Evolutionary conservation across 768 basidiomycete species (phyloP), one percentile per base, ranked within the genome.

Genomic region (Tulasnella sp.): DNA sequence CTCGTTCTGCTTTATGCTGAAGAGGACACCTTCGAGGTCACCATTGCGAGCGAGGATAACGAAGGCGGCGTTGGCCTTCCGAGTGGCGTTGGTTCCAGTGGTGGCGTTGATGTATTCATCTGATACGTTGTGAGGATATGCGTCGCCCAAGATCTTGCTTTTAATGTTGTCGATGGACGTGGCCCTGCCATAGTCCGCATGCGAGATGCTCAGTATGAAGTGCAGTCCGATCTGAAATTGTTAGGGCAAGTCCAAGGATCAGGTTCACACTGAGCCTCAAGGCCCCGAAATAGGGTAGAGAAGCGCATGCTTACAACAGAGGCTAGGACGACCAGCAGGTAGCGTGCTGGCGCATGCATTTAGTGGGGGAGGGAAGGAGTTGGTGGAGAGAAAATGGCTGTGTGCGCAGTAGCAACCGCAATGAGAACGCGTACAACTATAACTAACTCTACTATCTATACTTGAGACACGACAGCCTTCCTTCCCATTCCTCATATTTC

Each of bases 61-160:
- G 67, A 92, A 84, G 2, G 80, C 81, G 24, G 90, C 90, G 67
- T 88, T 91, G 2, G 86, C 87, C 67, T 79, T 88, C 41, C 82
- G 75, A n/a, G 71, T 75, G 24, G 12, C 56, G 19, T 70, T 66
- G 1, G 72, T 53, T 11, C 65, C 60, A 59, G 76, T 76, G 17
- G 68, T 60, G 15, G 69, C 69, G 57, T 74, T 62, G 67, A 80
- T 82, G 68, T 83, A 83, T 25, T 79, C 74, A 2, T 80, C 80
- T 27, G 80, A 76, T 2, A 85, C 71, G n/a, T 80, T 76, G 69
- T 84, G 75, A 8, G 80, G 78, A 21, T 82, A 75, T 22, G 8
- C 29, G 59, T 25, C 65, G 62, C 55, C 44, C 49, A 30, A 61
- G 60, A 46, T 10, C 58, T 62, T 31, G 66, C 42, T 41, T 53